A percentile compares a stretch with the other conserved stretches of the same genome.
Evolutionary conservation across 1,284 basidiomycete species (phyloP).

Genomic region (Afroboletus lepidellus): DNA sequence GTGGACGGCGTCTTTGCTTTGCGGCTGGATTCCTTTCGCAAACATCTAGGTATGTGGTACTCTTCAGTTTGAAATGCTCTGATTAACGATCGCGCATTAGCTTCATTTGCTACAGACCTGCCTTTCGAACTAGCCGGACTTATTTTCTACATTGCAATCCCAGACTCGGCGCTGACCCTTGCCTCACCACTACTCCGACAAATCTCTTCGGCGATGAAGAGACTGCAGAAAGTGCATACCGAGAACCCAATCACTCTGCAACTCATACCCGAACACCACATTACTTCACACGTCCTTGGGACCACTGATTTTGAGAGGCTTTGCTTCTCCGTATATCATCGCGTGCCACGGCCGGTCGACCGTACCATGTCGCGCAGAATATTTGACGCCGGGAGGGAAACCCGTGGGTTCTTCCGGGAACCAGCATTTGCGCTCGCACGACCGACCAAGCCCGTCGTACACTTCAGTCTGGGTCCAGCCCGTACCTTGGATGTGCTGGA

Average conservation of each 20-base stretch:
- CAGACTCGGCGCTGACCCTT: constrained; percentile 54
- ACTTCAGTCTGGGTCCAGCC: constrained; percentile 43
- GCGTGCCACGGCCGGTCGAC: constrained; percentile 58
- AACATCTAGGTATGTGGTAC: constrained; percentile 50
- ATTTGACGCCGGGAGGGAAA: constrained; percentile 40
- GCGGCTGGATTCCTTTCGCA: constrained; percentile 64
- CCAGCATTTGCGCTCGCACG: constrained; percentile 65
- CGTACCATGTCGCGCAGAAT: constrained; percentile 57
- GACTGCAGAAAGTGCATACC: constrained; percentile 46
- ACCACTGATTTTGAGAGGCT: constrained; percentile 36
- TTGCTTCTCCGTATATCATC: constrained; percentile 66
- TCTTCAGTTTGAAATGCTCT: not conserved
- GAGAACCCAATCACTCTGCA: constrained; percentile 56
- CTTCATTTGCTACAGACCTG: constrained; percentile 50
- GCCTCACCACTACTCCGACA: constrained; percentile 63
- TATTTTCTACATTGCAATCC: constrained; percentile 69
- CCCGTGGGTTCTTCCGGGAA: constrained; percentile 54
- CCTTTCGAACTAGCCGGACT: constrained; percentile 40
- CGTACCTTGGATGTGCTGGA: constrained; percentile 67
- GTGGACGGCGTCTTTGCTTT: constrained; percentile 59
- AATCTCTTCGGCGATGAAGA: constrained; percentile 58
- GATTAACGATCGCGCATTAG: constrained; percentile 32
- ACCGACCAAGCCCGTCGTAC: constrained; percentile 43
- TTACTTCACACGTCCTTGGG: constrained; percentile 36
- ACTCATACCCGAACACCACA: constrained; percentile 63